A percentile compares a stretch with the other conserved stretches of the same genome.
These are phyloP conservation scores for Melanopsichium pennsylvanicum DNA, from an alignment of 1,284 basidiomycete species.

Conservation along the genomic window DNA sequence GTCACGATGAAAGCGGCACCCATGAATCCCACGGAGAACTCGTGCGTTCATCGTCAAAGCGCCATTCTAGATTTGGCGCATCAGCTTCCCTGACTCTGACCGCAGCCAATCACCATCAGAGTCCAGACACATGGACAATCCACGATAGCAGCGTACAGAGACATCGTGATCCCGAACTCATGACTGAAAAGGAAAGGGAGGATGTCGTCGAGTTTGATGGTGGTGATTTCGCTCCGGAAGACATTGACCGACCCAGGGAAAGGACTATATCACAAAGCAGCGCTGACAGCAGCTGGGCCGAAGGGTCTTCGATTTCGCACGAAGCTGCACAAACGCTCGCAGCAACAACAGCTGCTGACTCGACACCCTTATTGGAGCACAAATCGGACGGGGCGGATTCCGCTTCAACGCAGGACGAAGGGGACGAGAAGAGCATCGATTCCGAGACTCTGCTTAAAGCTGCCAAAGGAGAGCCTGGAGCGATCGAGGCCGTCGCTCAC, in stretches of 20 bases:
- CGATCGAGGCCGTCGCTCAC: slow-evolving; percentile 25
- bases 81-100: slow-evolving; percentile 10
- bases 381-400: neutral
- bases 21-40: slow-evolving; percentile 9
- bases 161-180: slow-evolving; percentile 31
- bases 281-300: slow-evolving; percentile 30
- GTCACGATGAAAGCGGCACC: slow-evolving; percentile 11
- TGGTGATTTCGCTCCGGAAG: slow-evolving; percentile 40
- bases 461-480: slow-evolving; percentile 29
- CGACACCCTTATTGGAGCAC: neutral
- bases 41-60: slow-evolving; percentile 17
- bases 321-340: slow-evolving; percentile 7
- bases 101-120: neutral
- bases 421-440: slow-evolving; percentile 23
- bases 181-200: slow-evolving; percentile 46
- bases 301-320: slow-evolving; percentile 20
- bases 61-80: slow-evolving; percentile 14
- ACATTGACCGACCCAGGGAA: slow-evolving; percentile 13
- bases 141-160: neutral
- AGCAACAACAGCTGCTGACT: neutral
- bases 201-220: slow-evolving; percentile 46
- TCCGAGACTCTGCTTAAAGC: slow-evolving; percentile 36
- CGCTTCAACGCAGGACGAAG: slow-evolving; percentile 3
- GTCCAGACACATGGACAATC: neutral
- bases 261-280: slow-evolving; percentile 34